These are phyloP conservation scores for Sporothrix protearum DNA, from an alignment of 2,329 filamentous ascomycete genomes.

Conservation along the genomic window DNA sequence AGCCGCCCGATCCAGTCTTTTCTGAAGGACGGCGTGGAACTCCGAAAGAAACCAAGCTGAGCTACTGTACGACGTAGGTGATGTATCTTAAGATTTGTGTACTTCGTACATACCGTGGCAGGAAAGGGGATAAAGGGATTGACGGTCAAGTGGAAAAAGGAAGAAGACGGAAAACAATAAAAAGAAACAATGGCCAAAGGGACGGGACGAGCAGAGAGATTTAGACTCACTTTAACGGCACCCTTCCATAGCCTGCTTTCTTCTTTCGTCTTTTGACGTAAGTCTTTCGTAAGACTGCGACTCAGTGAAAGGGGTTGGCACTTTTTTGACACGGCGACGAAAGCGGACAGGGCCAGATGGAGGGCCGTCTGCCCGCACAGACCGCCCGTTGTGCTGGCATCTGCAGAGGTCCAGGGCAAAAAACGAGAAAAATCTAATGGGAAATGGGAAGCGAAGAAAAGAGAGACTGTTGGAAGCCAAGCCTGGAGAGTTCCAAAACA, in stretches of 20 bases:
- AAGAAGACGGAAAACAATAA: neutral
- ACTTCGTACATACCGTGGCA: neutral
- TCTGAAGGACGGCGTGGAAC: neutral
- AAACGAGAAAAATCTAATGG: neutral
- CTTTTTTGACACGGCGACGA: neutral
- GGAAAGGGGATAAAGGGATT: neutral
- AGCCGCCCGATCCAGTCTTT: neutral
- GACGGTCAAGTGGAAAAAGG: neutral
- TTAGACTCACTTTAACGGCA: neutral
- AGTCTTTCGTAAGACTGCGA: neutral
- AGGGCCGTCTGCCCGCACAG: neutral
- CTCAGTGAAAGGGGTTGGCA: neutral
- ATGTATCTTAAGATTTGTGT: neutral
- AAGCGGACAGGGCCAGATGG: neutral
- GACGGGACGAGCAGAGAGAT: conserved; percentile 2
- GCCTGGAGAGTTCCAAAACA: neutral
- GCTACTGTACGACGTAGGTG: too few species aligned
- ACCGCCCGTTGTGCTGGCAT: neutral
- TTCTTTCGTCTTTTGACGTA: neutral
- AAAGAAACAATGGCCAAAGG: neutral
- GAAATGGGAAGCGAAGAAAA: neutral
- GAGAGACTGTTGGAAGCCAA: neutral
- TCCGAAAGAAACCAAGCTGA: neutral
- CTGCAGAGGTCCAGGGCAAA: neutral
- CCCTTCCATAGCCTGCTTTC: neutral